These are phyloP conservation scores for Stephanodiscus triporus DNA, from an alignment of 108 stramenopile species.

Conservation along the genomic window DNA sequence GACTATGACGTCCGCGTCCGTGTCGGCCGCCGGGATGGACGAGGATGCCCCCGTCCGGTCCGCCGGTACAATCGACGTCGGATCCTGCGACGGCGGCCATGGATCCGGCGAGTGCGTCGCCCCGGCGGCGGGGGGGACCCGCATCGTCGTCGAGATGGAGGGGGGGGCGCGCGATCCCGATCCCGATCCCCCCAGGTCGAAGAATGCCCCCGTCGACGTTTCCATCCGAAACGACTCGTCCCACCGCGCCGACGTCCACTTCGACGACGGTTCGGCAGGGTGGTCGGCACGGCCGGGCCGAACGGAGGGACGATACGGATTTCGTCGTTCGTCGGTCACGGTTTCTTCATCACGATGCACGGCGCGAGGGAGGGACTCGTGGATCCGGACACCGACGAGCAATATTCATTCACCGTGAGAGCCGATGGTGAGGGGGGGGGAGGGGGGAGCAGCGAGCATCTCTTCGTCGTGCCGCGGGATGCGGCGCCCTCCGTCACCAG, in stretches of 20 bases:
- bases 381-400: slow-evolving; percentile 43
- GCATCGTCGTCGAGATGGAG: not conserved
- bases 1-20: no score
- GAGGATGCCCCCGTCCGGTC: no score
- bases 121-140: no score
- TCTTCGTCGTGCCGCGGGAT: slow-evolving; percentile 30
- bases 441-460: no score
- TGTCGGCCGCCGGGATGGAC: no score
- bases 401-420: slow-evolving; percentile 36
- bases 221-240: slow-evolving; percentile 30
- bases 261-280: slow-evolving; percentile 46
- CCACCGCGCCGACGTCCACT: slow-evolving; percentile 48
- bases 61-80: no score
- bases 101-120: no score
- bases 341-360: slow-evolving; percentile 45
- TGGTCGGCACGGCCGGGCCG: slow-evolving; percentile 18
- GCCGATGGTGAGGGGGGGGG: no score
- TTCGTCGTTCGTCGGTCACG: slow-evolving; percentile 26
- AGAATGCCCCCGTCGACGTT: not conserved
- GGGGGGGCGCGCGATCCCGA: not conserved
- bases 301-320: slow-evolving; percentile 15
- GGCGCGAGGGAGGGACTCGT: slow-evolving; percentile 48
- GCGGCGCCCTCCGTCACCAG: slow-evolving; percentile 35
- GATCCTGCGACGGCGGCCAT: no score
- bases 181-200: not conserved